Conservation (phyloP, 2,329 filamentous ascomycete species). For the Cladophialophora carrionii region DNA sequence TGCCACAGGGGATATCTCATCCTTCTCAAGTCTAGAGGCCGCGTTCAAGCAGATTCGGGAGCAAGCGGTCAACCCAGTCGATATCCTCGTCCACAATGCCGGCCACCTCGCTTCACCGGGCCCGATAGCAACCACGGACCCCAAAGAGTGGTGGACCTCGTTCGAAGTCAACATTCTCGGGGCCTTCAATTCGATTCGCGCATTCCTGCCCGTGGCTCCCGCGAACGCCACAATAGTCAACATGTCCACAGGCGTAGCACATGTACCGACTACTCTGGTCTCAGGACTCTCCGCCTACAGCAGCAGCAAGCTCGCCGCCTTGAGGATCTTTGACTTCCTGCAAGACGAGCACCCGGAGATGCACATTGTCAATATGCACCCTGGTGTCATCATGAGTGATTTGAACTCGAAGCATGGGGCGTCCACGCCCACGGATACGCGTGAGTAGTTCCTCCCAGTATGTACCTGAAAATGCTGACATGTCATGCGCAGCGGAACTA, state of each 20-base stretch:
- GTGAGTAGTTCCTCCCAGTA: neutral
- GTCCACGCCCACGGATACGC: conserved; percentile 11
- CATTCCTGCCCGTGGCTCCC: conserved; percentile 18
- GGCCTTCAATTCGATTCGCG: conserved; percentile 25
- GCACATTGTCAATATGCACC: conserved; percentile 50
- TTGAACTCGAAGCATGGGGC: conserved; percentile 18
- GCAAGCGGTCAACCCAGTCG: conserved; percentile 14
- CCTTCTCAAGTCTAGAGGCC: conserved; percentile 6
- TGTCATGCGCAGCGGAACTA: neutral
- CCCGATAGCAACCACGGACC: conserved; percentile 13
- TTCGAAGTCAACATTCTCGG: conserved; percentile 25
- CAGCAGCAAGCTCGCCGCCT: conserved; percentile 48
- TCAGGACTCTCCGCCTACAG: conserved; percentile 42
- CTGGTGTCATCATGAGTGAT: conserved; percentile 41
- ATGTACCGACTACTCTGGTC: conserved; percentile 6
- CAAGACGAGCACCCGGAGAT: conserved; percentile 47
- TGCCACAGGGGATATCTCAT: conserved; percentile 40
- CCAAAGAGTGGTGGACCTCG: conserved; percentile 18
- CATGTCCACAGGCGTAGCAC: conserved; percentile 16
- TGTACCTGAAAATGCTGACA: neutral
- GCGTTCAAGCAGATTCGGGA: conserved; percentile 9
- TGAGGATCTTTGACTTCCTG: conserved; percentile 50
- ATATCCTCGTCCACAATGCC: conserved; percentile 26
- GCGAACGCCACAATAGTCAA: conserved; percentile 20
- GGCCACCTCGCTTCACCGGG: conserved; percentile 14